A percentile compares a stretch with the other conserved stretches of the same genome.
Conservation (phyloP, 2,329 filamentous ascomycete species). For the Mollisiaceae sp. region DNA sequence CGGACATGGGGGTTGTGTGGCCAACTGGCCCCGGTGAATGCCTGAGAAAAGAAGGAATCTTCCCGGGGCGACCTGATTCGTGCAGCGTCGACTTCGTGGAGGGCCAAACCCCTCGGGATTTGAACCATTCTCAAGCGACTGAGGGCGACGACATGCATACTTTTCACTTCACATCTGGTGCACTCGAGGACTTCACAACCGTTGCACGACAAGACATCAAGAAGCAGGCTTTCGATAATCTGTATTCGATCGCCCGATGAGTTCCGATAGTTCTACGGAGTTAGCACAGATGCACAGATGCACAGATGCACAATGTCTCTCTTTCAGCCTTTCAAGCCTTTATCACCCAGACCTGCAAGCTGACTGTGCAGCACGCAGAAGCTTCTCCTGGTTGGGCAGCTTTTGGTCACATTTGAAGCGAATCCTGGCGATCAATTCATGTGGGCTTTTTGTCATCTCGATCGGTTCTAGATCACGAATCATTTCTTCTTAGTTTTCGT, state of each 20-base stretch:
- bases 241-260: neutral
- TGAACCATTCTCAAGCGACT: neutral
- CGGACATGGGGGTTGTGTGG: neutral
- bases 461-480: neutral
- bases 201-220: neutral
- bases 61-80: neutral
- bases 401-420: neutral
- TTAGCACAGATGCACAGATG: neutral
- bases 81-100: neutral
- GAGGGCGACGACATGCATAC: neutral
- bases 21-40: neutral
- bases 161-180: too few relatives aligned
- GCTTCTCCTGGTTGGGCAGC: neutral
- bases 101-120: neutral
- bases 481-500: neutral
- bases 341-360: too few relatives aligned
- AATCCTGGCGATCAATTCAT: neutral
- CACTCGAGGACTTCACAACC: neutral
- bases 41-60: neutral
- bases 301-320: neutral
- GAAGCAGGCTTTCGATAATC: neutral
- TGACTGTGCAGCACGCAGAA: slow-evolving; percentile 17
- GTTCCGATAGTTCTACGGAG: too few relatives aligned
- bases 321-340: neutral
- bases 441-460: slow-evolving; percentile 3